These are phyloP conservation scores for Melaleuca quinquenervia DNA, from an alignment of 345 rosid genomes.

Conservation along the genomic window DNA sequence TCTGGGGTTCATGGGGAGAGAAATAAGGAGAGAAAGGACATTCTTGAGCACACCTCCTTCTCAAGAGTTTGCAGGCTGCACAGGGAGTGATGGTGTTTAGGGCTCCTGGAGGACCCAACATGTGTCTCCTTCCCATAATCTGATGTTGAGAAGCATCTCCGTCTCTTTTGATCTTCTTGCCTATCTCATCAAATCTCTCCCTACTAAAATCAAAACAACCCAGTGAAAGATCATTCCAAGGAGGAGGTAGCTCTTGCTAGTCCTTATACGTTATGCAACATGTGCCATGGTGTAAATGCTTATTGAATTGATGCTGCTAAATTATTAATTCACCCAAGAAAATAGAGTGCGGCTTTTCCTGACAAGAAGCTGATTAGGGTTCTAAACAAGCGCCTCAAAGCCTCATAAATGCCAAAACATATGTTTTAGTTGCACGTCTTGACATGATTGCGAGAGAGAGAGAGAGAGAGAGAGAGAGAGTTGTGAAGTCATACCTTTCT, in stretches of 20 bases:
- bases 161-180: slow-evolving; percentile 79
- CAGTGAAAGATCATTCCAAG: neutral
- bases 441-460: neutral
- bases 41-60: slow-evolving; percentile 92
- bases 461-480: neutral
- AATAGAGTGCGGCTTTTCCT: neutral
- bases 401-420: neutral
- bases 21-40: slow-evolving; percentile 96
- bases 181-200: slow-evolving; percentile 83
- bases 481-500: slow-evolving; percentile 58
- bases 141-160: slow-evolving; percentile 40
- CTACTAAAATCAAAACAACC: slow-evolving; percentile 8
- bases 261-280: neutral
- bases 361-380: neutral
- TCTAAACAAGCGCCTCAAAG: neutral
- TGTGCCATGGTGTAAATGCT: neutral
- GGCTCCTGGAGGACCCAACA: slow-evolving; percentile 67
- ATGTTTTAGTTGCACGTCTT: neutral
- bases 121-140: slow-evolving; percentile 70
- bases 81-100: slow-evolving; percentile 92
- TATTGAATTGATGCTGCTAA: neutral
- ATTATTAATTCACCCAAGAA: neutral
- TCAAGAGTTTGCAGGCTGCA: slow-evolving; percentile 90
- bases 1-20: slow-evolving; percentile 93
- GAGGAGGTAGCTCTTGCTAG: neutral